Base-by-base conservation (phyloP, 1,284 basidiomycete genomes). In the Paramarasmius palmivorus region DNA sequence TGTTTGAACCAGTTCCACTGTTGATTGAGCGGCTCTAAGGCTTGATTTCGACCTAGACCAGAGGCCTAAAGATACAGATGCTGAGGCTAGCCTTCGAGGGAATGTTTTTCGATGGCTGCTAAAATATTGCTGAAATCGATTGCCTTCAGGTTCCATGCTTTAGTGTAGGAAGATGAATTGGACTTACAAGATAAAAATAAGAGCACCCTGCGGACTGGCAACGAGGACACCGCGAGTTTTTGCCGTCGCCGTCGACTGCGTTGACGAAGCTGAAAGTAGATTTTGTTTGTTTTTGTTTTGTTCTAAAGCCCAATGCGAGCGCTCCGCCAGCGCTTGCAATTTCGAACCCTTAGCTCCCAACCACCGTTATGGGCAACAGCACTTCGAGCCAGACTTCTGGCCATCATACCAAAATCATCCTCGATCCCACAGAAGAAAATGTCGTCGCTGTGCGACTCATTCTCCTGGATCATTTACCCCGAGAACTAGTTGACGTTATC, bases 401-500 rank as follows among this genome's bases (percentile, higher is more conserved):
- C 7, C 29, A 6, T 32, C 7, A 32, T 6, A 12, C 29, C 6
- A 32, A 32, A 32, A 12, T 12, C 29, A 6, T 50, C 17, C 51
- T 57, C 50, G 49, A 53, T 25, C 65, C 65, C 3, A 58, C 60
- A 20, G 60, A 60, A 49, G 38, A 59, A 8, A 64, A 68, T 26
- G 63, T 66, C 1, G 41, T 40, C 8, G 22, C 41, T 12, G 59
- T 64, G 15, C 58, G 61, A 14, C 1, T 49, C 14, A 8, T 59
- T 4, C 49, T 71, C 6, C 51, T 58, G 3, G 17, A 52, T 9
- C 53, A 55, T 32, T 42, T 70, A 10, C 69, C 70, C 5, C 47
- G 59, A 14, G 70, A 72, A 53, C 52, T 70, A 25, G 63, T 58
- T 22, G 59, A 67, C 20, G 49, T 60, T 37, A 66, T 71, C 25